Base-by-base conservation (phyloP, 768 basidiomycete species). In the Lactifluus subvellereus region DNA sequence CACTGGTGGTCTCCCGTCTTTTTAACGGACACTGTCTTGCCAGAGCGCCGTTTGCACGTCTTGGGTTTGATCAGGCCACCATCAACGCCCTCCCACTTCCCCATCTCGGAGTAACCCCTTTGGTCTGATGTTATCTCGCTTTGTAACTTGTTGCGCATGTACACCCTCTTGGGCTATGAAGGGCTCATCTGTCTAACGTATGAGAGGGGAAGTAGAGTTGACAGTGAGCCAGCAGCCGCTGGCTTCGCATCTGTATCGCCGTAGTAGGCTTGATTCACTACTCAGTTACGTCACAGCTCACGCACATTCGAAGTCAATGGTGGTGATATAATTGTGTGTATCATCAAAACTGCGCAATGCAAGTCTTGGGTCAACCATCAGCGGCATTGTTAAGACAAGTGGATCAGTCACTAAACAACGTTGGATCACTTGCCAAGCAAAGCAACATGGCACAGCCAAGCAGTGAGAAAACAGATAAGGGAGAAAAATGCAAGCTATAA, bases 41-140 rank as follows among this genome's bases (percentile, higher is more conserved):
- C 47, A 67, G 66, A 69, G 50, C 66, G 66, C 33, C 63, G 68
- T 35, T 54, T 68, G 60, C 61, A 60, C 18, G 66, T 68, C 45
- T 54, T 68, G 55, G 55, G 60, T 50, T 45, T 67, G 45, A 61
- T 66, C 37, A 60, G 60, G 45, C 60, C 8, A 2, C 66, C 53
- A 40, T 37, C 47, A 20, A 54, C 43, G 45, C 61, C 55, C 20
- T 32, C 62, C 32, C 64, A 59, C 54, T 56, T 64, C 35, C 33
- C 63, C 6, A n/a, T 57, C 47, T 64, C 54, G 14, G 63, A 53
- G 59, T 64, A 51, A 56, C 20, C 30, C 5, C 22, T 53, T 16
- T 47, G 27, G 27, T 27, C 40, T 32, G n/a, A 38, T 45, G 58
- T 43, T 20, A 13, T 56, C 18, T 18, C 55, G 43, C 18, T 51